Base-by-base conservation (phyloP, 257 asterid species). In the Penstemon davidsonii region DNA sequence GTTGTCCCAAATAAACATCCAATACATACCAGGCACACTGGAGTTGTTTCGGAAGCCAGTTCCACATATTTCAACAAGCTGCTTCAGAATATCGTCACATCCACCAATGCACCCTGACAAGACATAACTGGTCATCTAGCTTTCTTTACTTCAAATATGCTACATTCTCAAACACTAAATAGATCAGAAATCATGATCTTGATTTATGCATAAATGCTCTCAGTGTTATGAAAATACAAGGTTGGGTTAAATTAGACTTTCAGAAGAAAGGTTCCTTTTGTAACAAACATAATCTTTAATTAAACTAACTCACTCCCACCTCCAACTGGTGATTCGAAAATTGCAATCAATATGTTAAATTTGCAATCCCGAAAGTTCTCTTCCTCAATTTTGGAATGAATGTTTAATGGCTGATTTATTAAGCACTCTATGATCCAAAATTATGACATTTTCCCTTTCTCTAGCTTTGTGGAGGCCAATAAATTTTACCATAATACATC, bases 91-190 rank as follows among this genome's bases (percentile, higher is more conserved):
- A 72, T 83, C 79, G 78, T 93, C 99, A 74, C 99, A 93, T 58
- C 99, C 99, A 59, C 99, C 99, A 73, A 90, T 82, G 84, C 97
- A 93, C 73, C 99, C 99, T 93, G 80, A 45, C 61, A 77, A 69
- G 55, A 66, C 47, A 57, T 33, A 55, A 57, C 44, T 56, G 60
- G 68, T 79, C 64, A 61, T 37, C 40, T 62, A 37, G 72, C 52
- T 15, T 59, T 40, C 59, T 54, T 69, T n/a, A 40, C 53, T 12
- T 66, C 49, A 52, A 51, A 45, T 45, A 63, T 38, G 60, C 77
- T 10, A 47, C 63, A 57, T 52, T 57, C 33, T 25, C 49, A 66
- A 25, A 65, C 69, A 13, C 52, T 33, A 46, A 65, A 38, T 6
- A 7, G 36, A 43, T 7, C 58, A 13, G 69, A 36, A 11, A 73